A percentile compares a stretch with the other conserved stretches of the same genome.
phyloP scores from a whole-genome alignment of 352 stramenopile genomes.

The Globisporangium camurandrum region DNA sequence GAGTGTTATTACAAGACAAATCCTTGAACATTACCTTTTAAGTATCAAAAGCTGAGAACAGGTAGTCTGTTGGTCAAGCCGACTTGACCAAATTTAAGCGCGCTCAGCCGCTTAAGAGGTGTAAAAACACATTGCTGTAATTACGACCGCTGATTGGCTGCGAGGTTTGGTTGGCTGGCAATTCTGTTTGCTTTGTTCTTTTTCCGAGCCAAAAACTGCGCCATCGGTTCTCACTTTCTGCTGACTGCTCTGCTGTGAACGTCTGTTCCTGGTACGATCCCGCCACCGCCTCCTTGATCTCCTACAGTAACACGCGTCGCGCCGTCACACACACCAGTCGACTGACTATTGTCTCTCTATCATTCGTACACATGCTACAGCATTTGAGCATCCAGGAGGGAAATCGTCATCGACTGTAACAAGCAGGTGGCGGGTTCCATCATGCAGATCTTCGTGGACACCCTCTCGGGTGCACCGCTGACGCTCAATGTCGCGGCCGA shows the following conservation, averaged over 20 bases:
- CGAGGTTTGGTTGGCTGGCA: background rate
- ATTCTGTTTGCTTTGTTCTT: background rate
- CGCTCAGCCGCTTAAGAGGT: no score
- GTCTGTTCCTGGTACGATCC: slow-evolving; percentile 56
- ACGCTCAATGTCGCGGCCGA: slow-evolving; percentile 73
- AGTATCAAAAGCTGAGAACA: no score
- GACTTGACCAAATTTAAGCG: no score
- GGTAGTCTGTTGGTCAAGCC: no score
- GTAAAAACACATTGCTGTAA: no score
- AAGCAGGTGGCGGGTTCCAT: slow-evolving; percentile 26
- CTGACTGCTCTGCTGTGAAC: slow-evolving; percentile 89
- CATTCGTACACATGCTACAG: no score
- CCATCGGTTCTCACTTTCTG: slow-evolving; percentile 74
- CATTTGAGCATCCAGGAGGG: slow-evolving; percentile 91
- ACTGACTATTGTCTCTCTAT: no score
- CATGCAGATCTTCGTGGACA: slow-evolving; percentile 95
- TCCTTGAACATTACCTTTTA: no score
- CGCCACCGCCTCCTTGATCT: background rate
- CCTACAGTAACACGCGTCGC: no score
- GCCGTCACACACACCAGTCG: no score
- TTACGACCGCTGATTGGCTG: no score
- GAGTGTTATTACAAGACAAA: no score
- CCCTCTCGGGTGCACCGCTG: slow-evolving; percentile 77
- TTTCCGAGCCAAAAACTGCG: background rate
- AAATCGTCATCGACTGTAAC: slow-evolving; percentile 16